Conservation (phyloP, 257 asterid genomes). For the Solanum bukasovii region DNA sequence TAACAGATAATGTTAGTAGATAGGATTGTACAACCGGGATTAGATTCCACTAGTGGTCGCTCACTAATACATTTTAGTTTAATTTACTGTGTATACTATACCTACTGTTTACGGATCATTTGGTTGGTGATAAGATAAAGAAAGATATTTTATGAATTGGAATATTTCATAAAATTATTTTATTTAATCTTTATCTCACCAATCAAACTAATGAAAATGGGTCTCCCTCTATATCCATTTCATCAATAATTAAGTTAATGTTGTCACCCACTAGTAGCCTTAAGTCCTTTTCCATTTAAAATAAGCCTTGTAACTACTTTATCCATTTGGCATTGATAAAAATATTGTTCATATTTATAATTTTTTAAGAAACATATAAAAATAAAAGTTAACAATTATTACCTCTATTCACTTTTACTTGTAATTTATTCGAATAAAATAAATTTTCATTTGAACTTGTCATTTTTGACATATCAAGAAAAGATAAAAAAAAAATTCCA, state of each 20-base stretch:
- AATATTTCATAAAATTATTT: background rate
- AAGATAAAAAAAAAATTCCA: too few species aligned
- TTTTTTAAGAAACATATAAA: background rate
- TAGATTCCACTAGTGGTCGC: background rate
- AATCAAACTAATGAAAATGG: background rate
- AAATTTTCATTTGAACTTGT: accelerated
- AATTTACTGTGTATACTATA: background rate
- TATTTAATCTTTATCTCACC: background rate
- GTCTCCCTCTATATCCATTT: background rate
- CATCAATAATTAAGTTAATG: background rate
- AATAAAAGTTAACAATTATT: background rate
- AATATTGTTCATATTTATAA: background rate
- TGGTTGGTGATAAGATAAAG: background rate
- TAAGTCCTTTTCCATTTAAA: background rate
- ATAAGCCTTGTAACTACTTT: background rate
- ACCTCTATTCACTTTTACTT: too few species aligned
- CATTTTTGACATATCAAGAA: too few species aligned
- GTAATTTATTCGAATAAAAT: too few species aligned
- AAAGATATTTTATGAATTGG: background rate
- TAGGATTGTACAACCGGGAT: background rate
- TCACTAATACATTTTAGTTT: background rate
- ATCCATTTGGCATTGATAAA: background rate
- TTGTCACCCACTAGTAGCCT: background rate
- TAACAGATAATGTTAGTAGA: background rate
- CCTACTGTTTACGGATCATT: background rate